Evolutionary conservation across 805 yeast genomes (phyloP).

Genomic region (Sugiyamaella americana): DNA sequence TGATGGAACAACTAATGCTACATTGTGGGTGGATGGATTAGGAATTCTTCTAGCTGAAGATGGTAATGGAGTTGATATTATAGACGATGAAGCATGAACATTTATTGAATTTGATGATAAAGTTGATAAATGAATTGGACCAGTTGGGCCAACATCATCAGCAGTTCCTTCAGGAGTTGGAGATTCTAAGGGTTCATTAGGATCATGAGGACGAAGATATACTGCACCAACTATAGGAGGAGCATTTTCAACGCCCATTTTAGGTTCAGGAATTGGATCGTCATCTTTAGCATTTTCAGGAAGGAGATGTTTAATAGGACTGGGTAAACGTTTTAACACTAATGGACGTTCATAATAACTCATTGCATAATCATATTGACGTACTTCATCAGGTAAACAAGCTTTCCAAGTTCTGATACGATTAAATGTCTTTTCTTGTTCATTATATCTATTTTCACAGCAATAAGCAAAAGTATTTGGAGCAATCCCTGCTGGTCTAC

Average conservation of each 20-base stretch:
- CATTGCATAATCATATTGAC: constrained; percentile 42
- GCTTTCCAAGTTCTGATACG: constrained; percentile 98
- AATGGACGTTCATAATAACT: constrained; percentile 66
- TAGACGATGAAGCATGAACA: not conserved
- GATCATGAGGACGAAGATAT: constrained; percentile 65
- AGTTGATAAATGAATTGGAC: not conserved
- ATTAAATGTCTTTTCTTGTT: constrained; percentile 81
- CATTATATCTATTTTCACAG: constrained; percentile 93
- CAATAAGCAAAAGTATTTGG: constrained; percentile 61
- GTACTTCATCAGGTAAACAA: constrained; percentile 92
- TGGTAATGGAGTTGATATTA: not conserved
- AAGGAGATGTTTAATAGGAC: constrained; percentile 75
- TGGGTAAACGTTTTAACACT: constrained; percentile 67
- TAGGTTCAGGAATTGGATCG: constrained; percentile 78
- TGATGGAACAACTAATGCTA: not conserved
- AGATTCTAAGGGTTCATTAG: constrained; percentile 55
- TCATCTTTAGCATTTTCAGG: constrained; percentile 66
- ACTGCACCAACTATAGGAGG: constrained; percentile 96
- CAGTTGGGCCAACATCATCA: not conserved
- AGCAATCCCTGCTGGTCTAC: constrained; percentile 78
- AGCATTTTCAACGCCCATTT: constrained; percentile 73
- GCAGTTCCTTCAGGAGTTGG: constrained; percentile 15
- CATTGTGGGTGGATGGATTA: not conserved
- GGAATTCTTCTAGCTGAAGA: not conserved
- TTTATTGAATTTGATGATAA: not conserved